Evolutionary conservation across 1,139 yeast species (phyloP), one percentile per base, ranked within the genome.

Genomic region (Yamadazyma triangularis): DNA sequence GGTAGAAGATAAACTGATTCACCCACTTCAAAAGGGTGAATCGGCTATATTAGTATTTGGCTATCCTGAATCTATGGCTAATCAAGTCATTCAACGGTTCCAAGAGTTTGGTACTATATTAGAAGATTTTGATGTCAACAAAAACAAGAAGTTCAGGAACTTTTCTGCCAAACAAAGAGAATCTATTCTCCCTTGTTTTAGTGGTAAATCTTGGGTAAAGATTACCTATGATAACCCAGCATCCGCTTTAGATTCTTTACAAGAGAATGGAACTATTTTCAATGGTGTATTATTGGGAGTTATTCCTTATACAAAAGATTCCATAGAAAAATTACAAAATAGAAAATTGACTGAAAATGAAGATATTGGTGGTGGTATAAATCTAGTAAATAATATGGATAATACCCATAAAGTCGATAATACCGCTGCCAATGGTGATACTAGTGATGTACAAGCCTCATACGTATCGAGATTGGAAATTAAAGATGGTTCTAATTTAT

Each of bases 201-300:
- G 91, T 9, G 97, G 96, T 1, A 73, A 76, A 26, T 81, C 87
- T 28, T 91, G 97, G 96, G 78, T 88, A 15, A 85, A 87, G 50
- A 56, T 91, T 32, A 88, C 96, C 1, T 91, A 77, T 54, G 85
- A 79, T 37, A 80, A 79, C 38, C 76, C 85, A 4, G 65, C 79
- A 4, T 73, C 89, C 9, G 96, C 96, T 1, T 58, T 78, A 16
- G 79, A 93, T 34, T 96, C 97, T 0, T 60, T 88, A 26, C 79
- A 80, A 41, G 95, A 88, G 46, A 86, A 85, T 49, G 94, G 94
- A 1, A 60, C 71, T 13, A 74, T 82, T 2, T 71, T 81, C 44
- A 81, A 80, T 32, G 91, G 88, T 0, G 71, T 74, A 12, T 66
- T 82, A 32, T 64, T 86, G 34, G 95, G 96, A 1, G 91, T 91